Conservation (phyloP, 2,329 filamentous ascomycete species). For the Tolypocladium amazonense region DNA sequence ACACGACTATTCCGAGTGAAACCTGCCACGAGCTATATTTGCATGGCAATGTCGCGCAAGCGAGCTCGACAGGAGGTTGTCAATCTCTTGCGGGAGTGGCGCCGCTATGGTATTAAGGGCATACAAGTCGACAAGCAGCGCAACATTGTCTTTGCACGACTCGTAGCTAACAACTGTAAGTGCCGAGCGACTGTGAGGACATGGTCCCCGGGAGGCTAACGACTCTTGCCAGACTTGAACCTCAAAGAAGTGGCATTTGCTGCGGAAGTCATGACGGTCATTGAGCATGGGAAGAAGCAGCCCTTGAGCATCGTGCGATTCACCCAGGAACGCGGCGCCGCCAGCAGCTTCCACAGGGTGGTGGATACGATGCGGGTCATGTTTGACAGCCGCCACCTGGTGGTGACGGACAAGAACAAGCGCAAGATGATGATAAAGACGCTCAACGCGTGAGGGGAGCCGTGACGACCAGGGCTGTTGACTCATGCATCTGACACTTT, state of each 20-base stretch:
- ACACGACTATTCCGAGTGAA: constrained; percentile 83
- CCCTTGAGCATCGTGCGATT: constrained; percentile 75
- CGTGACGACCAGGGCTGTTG: neutral
- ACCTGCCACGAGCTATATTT: constrained; percentile 65
- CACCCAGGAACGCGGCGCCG: constrained; percentile 84
- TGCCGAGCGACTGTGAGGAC: neutral
- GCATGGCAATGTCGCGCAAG: constrained; percentile 58
- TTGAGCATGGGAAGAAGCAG: constrained; percentile 70
- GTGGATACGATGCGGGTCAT: constrained; percentile 65
- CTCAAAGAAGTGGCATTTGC: constrained; percentile 85
- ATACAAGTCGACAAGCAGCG: constrained; percentile 69
- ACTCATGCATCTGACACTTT: neutral
- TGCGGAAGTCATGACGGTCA: constrained; percentile 77
- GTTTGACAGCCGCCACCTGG: constrained; percentile 51
- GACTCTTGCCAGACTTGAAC: constrained; percentile 49
- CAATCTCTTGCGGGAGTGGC: constrained; percentile 68
- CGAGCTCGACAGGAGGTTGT: constrained; percentile 68
- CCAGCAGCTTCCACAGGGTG: constrained; percentile 77
- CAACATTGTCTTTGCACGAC: constrained; percentile 69
- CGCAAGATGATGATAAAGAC: constrained; percentile 66
- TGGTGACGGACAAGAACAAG: constrained; percentile 58
- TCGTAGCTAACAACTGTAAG: constrained; percentile 72
- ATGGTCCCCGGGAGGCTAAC: constrained; percentile 8
- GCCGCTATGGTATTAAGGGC: constrained; percentile 68
- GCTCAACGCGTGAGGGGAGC: constrained; percentile 17